Conservation (phyloP, 352 stramenopile genomes). For the Phytophthora foliorum region DNA sequence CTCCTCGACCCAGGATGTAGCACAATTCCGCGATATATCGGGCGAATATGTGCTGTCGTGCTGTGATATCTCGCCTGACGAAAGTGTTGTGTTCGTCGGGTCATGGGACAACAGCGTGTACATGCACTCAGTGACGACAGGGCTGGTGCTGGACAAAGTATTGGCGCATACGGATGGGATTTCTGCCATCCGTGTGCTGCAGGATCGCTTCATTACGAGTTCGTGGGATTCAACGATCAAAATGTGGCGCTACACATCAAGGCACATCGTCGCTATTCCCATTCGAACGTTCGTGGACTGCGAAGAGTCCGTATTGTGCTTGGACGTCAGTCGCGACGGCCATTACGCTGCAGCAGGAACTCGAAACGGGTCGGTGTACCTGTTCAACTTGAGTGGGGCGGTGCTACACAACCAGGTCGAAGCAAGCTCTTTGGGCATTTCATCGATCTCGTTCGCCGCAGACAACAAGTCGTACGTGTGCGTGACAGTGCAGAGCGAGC, state of each 20-base stretch:
- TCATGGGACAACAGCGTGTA: conserved; percentile 83
- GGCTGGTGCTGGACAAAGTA: conserved; percentile 66
- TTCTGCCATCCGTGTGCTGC: conserved; percentile 70
- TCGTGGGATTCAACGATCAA: conserved; percentile 86
- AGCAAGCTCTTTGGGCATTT: conserved; percentile 57
- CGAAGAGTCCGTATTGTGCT: conserved; percentile 71
- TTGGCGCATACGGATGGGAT: conserved; percentile 77
- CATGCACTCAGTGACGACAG: conserved; percentile 75
- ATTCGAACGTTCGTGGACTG: conserved; percentile 71
- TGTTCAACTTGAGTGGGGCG: conserved; percentile 51
- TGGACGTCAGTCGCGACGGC: conserved; percentile 71
- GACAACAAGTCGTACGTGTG: conserved; percentile 69
- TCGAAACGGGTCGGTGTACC: conserved; percentile 65
- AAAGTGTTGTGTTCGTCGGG: conserved; percentile 67
- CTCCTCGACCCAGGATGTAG: conserved; percentile 40
- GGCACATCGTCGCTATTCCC: conserved; percentile 55
- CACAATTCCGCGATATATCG: conserved; percentile 40
- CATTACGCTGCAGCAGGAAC: conserved; percentile 58
- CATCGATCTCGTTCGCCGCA: conserved; percentile 61
- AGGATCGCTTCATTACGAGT: conserved; percentile 71
- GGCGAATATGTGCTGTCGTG: conserved; percentile 63
- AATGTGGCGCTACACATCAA: conserved; percentile 75
- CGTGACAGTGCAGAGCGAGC: conserved; percentile 76
- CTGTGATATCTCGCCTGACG: conserved; percentile 76
- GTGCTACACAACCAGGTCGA: conserved; percentile 43